Conservation (phyloP, 2,329 filamentous ascomycete species). For the Aspergillus aculeatus region DNA sequence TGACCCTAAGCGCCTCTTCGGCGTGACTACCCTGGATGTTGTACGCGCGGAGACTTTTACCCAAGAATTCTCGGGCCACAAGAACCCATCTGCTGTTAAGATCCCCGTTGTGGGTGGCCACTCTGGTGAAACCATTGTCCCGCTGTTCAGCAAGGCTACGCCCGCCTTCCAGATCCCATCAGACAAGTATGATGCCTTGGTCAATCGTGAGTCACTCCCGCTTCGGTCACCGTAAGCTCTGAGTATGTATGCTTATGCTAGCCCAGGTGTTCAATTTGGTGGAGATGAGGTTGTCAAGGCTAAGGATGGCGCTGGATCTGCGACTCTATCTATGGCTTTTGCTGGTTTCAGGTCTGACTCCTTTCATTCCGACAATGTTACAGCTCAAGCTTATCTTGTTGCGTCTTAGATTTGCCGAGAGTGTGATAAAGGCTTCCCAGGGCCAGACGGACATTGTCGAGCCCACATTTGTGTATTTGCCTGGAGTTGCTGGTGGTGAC, state of each 20-base stretch:
- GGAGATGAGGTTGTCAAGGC: conserved; percentile 96
- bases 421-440: conserved; percentile 81
- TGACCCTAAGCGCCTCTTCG: conserved; percentile 92
- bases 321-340: conserved; percentile 92
- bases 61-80: conserved; percentile 76
- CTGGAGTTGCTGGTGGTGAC: conserved; percentile 82
- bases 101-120: conserved; percentile 96
- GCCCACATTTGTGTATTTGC: conserved; percentile 93
- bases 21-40: conserved; percentile 97
- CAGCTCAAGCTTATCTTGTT: conserved; percentile 17
- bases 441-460: conserved; percentile 92
- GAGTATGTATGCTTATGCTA: background rate
- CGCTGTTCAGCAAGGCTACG: conserved; percentile 88
- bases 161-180: conserved; percentile 76
- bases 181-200: conserved; percentile 85
- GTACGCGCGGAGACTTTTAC: conserved; percentile 98
- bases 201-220: conserved; percentile 65
- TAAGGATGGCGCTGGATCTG: conserved; percentile 87
- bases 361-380: conserved; percentile 11
- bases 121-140: conserved; percentile 97
- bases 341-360: conserved; percentile 78
- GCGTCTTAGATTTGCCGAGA: conserved; percentile 76
- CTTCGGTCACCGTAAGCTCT: background rate
- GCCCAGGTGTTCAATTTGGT: conserved; percentile 80
- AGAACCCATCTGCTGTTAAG: conserved; percentile 75